Evolutionary conservation across 176 grass and related monocot species (phyloP), one percentile per base, ranked within the genome.

Genomic region (Aegilops bicornis): DNA sequence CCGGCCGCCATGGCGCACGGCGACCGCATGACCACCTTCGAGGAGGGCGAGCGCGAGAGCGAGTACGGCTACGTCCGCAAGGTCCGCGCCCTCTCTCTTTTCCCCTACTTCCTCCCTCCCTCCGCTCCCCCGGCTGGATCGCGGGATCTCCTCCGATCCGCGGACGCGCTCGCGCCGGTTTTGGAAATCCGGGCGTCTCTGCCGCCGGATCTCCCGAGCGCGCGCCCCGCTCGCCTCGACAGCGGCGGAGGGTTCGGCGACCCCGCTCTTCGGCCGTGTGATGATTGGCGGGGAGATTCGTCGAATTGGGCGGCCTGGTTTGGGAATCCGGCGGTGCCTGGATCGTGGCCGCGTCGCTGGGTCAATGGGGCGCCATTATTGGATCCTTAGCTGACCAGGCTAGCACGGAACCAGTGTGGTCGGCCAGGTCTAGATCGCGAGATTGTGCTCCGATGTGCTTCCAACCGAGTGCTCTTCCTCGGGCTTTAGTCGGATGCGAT

Each of bases 11-110:
- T 95, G 96, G 79, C 86, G 61, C 88, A 91, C 88, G 87, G 85
- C 82, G 91, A 94, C 47, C 96, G 96, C 63, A 12, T 98, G 45
- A 95, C 96, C 7, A 98, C 96, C 64, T 98, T 98, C 69, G 93
- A 98, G 93, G 96, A 98, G 79, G 36, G 84, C 10, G 96, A 98
- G 96, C 87, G 95, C 87, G 96, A 98, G 88, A 98, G 91, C 89
- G 96, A 95, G 93, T 98, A 92, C 64, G 93, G 96, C 54, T 98
- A 98, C 81, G 93, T 95, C 80, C 96, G 96, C 72, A 98, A 98
- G 96, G 96, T 98, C n/a, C 32, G 25, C 83, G 3, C 22, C 25
- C 64, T 14, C 32, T 3, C 64, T 14, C 32, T 3, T 9, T 7
- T 8, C 1, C 17, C 60, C 13, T n/a, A 20, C 4, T 20, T 1